These are phyloP conservation scores for Coniosporium apollinis DNA, from an alignment of 495 filamentous ascomycete species.

Conservation along the genomic window DNA sequence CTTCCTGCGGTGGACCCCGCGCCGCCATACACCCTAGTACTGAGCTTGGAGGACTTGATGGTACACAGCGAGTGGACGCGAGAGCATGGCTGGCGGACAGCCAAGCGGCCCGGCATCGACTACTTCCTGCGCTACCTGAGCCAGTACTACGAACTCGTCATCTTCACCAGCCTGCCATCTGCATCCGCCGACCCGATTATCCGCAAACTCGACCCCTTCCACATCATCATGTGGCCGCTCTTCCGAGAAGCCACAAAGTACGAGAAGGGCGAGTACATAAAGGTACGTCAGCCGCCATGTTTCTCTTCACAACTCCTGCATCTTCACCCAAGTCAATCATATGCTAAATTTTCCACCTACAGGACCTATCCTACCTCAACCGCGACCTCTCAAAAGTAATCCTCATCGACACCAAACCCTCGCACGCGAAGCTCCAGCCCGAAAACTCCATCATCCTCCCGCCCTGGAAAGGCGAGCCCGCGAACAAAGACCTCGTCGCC, in stretches of 20 bases:
- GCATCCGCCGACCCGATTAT: conserved; percentile 72
- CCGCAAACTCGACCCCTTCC: conserved; percentile 89
- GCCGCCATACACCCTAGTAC: conserved; percentile 80
- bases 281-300: conserved; percentile 46
- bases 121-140: conserved; percentile 93
- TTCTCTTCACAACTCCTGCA: background rate
- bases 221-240: conserved; percentile 86
- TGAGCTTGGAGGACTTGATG: conserved; percentile 85
- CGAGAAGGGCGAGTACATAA: conserved; percentile 87
- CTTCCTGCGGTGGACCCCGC: conserved; percentile 75
- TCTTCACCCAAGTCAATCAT: background rate
- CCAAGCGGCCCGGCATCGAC: conserved; percentile 88
- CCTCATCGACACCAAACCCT: conserved; percentile 69
- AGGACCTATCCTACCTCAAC: conserved; percentile 95
- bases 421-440: conserved; percentile 70
- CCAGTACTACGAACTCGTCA: conserved; percentile 93
- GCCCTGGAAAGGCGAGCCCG: conserved; percentile 70
- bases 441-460: conserved; percentile 85
- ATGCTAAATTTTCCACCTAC: conserved; percentile 3
- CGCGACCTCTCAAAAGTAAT: conserved; percentile 87
- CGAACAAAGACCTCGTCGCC: conserved; percentile 62
- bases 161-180: conserved; percentile 77
- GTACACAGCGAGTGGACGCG: conserved; percentile 87
- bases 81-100: conserved; percentile 87
- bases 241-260: conserved; percentile 91